phyloP scores from a whole-genome alignment of 2,329 filamentous ascomycete species.

The Epichloe sp. region DNA sequence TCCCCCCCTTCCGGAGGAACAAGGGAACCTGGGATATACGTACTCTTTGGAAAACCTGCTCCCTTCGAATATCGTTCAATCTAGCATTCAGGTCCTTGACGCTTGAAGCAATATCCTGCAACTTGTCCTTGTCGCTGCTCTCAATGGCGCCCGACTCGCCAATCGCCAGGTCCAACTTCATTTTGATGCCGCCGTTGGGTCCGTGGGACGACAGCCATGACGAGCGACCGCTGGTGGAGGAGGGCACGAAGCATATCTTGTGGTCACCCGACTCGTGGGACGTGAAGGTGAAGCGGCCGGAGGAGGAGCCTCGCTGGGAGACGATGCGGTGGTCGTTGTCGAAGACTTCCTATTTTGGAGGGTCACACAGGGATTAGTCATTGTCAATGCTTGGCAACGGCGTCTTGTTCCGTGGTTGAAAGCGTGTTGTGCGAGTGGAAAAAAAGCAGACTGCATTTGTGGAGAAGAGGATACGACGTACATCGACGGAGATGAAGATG shows the following conservation, averaged over 20 bases:
- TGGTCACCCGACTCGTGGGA: conserved; percentile 92
- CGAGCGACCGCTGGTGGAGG: conserved; percentile 53
- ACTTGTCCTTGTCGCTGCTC: conserved; percentile 84
- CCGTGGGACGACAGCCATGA: conserved; percentile 58
- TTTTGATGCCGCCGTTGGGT: conserved; percentile 63
- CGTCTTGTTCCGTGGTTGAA: not conserved
- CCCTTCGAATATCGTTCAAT: conserved; percentile 75
- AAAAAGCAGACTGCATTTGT: not conserved
- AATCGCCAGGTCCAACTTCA: conserved; percentile 83
- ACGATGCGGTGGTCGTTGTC: conserved; percentile 97
- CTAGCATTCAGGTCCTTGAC: conserved; percentile 81
- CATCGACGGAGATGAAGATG: conserved; percentile 85
- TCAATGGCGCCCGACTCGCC: conserved; percentile 91
- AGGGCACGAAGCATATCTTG: conserved; percentile 85
- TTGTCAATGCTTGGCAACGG: not conserved
- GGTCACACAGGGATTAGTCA: not conserved
- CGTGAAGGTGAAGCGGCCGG: conserved; percentile 88
- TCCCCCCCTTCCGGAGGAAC: not conserved
- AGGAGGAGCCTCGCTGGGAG: conserved; percentile 61
- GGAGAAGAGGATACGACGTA: conserved; percentile 23
- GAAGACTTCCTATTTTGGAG: conserved; percentile 58
- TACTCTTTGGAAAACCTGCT: conserved; percentile 94
- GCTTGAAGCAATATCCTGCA: conserved; percentile 76
- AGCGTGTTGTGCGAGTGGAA: not conserved
- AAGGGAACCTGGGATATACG: conserved; percentile 13